phyloP scores from a whole-genome alignment of 805 yeast species.

The Alloascoidea hylecoeti region DNA sequence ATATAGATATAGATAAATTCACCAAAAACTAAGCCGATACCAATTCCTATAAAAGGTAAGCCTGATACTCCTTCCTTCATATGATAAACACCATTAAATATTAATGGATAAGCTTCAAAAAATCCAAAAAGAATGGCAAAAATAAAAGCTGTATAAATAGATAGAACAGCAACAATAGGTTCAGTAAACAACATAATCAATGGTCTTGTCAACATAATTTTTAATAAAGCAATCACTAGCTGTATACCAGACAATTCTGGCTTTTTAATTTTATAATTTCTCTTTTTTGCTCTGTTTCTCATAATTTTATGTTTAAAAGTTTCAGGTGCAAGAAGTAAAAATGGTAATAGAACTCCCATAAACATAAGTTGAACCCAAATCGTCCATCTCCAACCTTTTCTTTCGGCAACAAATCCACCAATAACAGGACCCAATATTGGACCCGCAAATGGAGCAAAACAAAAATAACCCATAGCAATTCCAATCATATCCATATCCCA shows the following conservation, averaged over 20 bases:
- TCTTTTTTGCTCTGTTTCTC: constrained; percentile 40
- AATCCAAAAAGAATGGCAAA: constrained; percentile 40
- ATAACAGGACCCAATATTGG: constrained; percentile 57
- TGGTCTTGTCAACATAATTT: constrained; percentile 47
- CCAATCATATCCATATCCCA: constrained; percentile 57
- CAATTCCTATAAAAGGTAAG: constrained; percentile 43
- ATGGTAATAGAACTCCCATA: constrained; percentile 17
- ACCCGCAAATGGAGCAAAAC: constrained; percentile 42
- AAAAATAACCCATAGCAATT: constrained; percentile 55
- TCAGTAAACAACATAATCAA: constrained; percentile 55
- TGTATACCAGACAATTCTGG: constrained; percentile 19
- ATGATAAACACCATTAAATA: constrained; percentile 28
- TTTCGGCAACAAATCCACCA: constrained; percentile 42
- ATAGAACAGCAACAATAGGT: constrained; percentile 61
- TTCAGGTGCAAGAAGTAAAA: constrained; percentile 39
- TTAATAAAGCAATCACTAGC: constrained; percentile 29
- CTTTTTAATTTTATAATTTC: constrained; percentile 35
- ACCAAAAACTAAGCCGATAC: too few relatives aligned
- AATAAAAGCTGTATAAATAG: constrained; percentile 37
- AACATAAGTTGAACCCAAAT: constrained; percentile 5
- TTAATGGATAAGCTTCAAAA: constrained; percentile 41
- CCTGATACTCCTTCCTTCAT: constrained; percentile 37
- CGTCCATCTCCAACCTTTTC: constrained; percentile 41
- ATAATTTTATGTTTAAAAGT: constrained; percentile 57
- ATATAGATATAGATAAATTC: too few relatives aligned